Evolutionary conservation across 257 asterid genomes (phyloP), one percentile per base, ranked within the genome.

Genomic region (Solanum microdontum): DNA sequence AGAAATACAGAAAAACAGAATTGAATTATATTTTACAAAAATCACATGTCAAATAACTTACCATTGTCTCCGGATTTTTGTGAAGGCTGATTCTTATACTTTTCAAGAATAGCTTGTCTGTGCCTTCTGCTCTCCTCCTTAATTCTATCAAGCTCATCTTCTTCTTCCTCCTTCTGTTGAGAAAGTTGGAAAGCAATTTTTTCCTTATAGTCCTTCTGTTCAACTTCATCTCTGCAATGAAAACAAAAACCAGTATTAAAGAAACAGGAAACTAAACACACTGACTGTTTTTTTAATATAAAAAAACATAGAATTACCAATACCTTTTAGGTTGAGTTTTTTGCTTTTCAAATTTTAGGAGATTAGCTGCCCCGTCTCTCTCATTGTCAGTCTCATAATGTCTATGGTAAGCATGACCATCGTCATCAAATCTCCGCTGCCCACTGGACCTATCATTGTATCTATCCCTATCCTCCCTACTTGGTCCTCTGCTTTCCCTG

Each of bases 81-180:
- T 15, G 72, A 79, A 60, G 86, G 91, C 89, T 92, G 87, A 88
- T 88, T 91, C 89, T 91, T 94, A 92, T 96, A 92, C 91, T 94
- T 97, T 88, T 95, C 98, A 82, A 97, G 95, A 87, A 97, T 95
- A 69, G 98, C 99, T 91, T 94, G 96, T 85, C 89, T 91, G 84
- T 92, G 93, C 91, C 98, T 94, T 93, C 97, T 93, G 87, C 98
- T 94, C 91, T 97, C 99, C 92, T 94, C 98, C 92, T 93, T 94
- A 85, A 95, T 92, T 92, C 90, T 84, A 15, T 13, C 74, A 68
- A 68, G 92, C 83, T 96, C 34, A 24, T 12, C 36, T 68, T 66
- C 8, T 12, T 26, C 73, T 66, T 64, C 72, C 14, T 68, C 75
- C 3, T 68, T 23, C 75, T 68, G 21, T 68, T 68, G 75, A 26